Conservation (phyloP, 805 yeast species). For the Barnettozyma salicaria region DNA sequence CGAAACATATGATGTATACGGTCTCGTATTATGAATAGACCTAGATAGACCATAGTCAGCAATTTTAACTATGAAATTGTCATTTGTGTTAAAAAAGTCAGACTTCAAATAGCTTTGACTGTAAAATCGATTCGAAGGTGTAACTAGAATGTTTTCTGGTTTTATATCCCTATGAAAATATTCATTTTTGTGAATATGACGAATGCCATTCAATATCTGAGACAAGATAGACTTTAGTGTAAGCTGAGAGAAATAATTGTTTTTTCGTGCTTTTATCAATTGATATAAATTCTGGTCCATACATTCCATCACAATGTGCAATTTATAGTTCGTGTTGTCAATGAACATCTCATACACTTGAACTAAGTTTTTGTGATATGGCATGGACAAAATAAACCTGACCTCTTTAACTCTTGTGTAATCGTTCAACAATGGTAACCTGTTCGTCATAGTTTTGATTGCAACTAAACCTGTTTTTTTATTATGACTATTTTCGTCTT, state of each 20-base stretch:
- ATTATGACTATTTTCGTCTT: slow-evolving; percentile 29
- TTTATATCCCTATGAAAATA: slow-evolving; percentile 87
- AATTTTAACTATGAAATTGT: slow-evolving; percentile 57
- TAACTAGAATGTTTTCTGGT: slow-evolving; percentile 84
- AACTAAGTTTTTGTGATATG: slow-evolving; percentile 66
- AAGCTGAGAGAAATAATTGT: slow-evolving; percentile 45
- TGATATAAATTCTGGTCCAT: slow-evolving; percentile 80
- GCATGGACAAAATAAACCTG: slow-evolving; percentile 57
- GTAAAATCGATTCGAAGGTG: slow-evolving; percentile 50
- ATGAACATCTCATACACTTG: slow-evolving; percentile 75
- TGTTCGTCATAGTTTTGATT: slow-evolving; percentile 68
- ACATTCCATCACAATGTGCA: slow-evolving; percentile 84
- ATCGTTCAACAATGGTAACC: slow-evolving; percentile 45
- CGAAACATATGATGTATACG: slow-evolving; percentile 71
- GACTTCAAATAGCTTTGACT: slow-evolving; percentile 28
- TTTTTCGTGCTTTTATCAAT: slow-evolving; percentile 58
- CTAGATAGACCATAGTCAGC: slow-evolving; percentile 82
- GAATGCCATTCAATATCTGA: slow-evolving; percentile 70
- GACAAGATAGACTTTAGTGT: slow-evolving; percentile 61
- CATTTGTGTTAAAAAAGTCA: slow-evolving; percentile 22
- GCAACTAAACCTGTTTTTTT: slow-evolving; percentile 53
- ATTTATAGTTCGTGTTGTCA: slow-evolving; percentile 50
- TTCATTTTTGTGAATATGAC: slow-evolving; percentile 67
- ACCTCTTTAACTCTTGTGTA: slow-evolving; percentile 60
- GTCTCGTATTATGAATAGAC: slow-evolving; percentile 43